Conservation (phyloP, 108 stramenopile genomes). For the Pseudonitzschia multistriata region DNA sequence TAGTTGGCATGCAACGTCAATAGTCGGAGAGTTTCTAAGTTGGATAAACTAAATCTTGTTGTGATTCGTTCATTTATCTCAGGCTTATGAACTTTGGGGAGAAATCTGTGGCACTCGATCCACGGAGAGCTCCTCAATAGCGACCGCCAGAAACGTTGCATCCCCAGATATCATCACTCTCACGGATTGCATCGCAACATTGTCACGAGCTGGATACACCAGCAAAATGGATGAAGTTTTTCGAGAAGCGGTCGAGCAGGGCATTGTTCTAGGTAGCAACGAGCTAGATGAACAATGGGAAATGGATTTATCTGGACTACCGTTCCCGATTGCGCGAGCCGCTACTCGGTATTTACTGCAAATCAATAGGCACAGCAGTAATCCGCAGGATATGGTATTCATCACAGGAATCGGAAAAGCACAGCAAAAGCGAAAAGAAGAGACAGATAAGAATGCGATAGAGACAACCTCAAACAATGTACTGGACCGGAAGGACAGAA, state of each 20-base stretch:
- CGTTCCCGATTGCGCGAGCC: constrained; percentile 73
- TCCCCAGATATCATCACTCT: constrained; percentile 82
- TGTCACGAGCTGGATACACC: constrained; percentile 40
- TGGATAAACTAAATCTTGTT: not conserved
- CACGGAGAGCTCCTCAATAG: constrained; percentile 14
- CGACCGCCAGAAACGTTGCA: constrained; percentile 28
- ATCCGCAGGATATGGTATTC: constrained; percentile 54
- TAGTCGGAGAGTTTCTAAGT: too few relatives aligned
- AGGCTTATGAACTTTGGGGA: constrained; percentile 62
- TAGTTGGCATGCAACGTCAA: too few relatives aligned
- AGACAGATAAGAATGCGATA: not conserved
- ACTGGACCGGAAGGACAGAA: constrained; percentile 13
- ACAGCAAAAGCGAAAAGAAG: constrained; percentile 14
- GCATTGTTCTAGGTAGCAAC: constrained; percentile 52
- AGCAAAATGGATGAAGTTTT: constrained; percentile 60
- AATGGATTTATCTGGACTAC: constrained; percentile 66
- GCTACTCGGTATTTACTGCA: constrained; percentile 62
- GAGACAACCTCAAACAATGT: constrained; percentile 3
- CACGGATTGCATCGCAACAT: constrained; percentile 69
- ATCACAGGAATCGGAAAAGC: constrained; percentile 68
- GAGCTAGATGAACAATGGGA: constrained; percentile 62
- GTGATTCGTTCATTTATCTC: not conserved
- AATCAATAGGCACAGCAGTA: constrained; percentile 5
- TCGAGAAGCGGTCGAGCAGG: constrained; percentile 57
- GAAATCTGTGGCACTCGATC: constrained; percentile 58